A percentile compares a stretch with the other conserved stretches of the same genome.
Evolutionary conservation across 176 grass and related monocot species (phyloP).

Genomic region (Zoysia pacifica): DNA sequence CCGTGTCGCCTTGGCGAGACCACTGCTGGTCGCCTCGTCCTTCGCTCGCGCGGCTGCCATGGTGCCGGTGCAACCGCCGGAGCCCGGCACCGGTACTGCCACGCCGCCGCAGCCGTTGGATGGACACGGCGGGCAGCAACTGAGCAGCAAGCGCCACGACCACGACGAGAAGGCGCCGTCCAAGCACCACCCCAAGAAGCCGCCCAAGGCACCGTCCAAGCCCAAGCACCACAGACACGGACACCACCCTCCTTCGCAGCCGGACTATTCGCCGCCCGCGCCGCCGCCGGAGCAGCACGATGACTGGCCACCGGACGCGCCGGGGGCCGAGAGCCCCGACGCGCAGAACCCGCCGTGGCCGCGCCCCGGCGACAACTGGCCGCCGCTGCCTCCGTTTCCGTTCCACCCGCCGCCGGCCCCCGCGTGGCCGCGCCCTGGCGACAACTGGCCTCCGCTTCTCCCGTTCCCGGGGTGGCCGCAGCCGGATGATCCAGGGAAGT

Average conservation of each 20-base stretch:
- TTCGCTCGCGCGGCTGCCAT: not conserved
- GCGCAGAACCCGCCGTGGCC: not conserved
- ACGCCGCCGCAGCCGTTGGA: not conserved
- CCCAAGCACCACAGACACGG: constrained; percentile 43
- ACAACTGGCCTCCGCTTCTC: constrained; percentile 22
- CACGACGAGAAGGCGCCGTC: constrained; percentile 7
- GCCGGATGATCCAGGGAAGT: not conserved
- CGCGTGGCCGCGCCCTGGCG: not conserved
- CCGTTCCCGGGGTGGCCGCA: constrained; percentile 5
- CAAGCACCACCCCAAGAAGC: constrained; percentile 9
- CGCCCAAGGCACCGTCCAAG: not conserved
- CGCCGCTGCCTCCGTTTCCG: not conserved
- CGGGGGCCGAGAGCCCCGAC: not conserved
- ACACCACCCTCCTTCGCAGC: constrained; percentile 18
- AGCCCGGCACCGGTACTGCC: not conserved
- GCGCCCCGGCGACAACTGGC: not conserved
- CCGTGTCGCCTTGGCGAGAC: constrained; percentile 25
- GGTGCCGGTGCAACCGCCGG: not conserved
- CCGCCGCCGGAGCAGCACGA: constrained; percentile 11
- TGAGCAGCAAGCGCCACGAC: constrained; percentile 19
- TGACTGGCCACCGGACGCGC: not conserved
- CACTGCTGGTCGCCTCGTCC: not conserved
- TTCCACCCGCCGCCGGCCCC: not conserved
- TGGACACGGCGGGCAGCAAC: not conserved
- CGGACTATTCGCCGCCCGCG: constrained; percentile 24